Base-by-base conservation (phyloP, 2,329 filamentous ascomycete genomes). In the Botryotinia convoluta region DNA sequence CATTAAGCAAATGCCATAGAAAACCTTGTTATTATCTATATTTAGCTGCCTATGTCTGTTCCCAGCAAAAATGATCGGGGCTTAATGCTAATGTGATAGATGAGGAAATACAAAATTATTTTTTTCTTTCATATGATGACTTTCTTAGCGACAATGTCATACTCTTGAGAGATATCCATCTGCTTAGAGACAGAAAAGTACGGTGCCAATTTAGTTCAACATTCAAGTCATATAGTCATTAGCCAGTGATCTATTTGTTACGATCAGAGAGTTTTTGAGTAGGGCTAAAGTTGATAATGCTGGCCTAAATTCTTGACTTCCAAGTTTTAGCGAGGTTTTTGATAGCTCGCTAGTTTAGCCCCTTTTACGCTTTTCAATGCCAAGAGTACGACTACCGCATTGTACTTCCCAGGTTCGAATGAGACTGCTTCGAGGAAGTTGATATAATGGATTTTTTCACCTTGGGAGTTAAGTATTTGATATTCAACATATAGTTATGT, bases 371-470 rank as follows among this genome's bases (percentile, higher is more conserved):
- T 39, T 29, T 29, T 10, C 32, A 29, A 37, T 67, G 64, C 32
- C 35, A 35, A 54, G 29, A 51, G 32, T 22, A 29, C 26, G 35
- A 67, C 32, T 18, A 37, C 35, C 32, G 32, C 22, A 29, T 39
- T 9, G 1, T 54, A 12, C 35, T 39, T 26, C 37, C 45, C 45
- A 39, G 16, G 4, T 5, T 54, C 7, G 26, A 14, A 39, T 22
- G 35, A 22, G 18, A 35, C 4, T 54, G 7, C n/a, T 51, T 29
- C 7, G 35, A n/a, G 45, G 9, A 29, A 39, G 2, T 18, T n/a
- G 8, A 3, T 37, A 3, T 12, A 1, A 26, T 29, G 12, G 1
- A 9, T 3, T 3, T 1, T 10, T 22, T 8, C 20, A 20, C 5
- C 14, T n/a, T 20, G 10, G 9, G 8, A 35, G 14, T 18, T 39